These are phyloP conservation scores for Penicillium hordei DNA, from an alignment of 2,329 filamentous ascomycete genomes.

Conservation along the genomic window DNA sequence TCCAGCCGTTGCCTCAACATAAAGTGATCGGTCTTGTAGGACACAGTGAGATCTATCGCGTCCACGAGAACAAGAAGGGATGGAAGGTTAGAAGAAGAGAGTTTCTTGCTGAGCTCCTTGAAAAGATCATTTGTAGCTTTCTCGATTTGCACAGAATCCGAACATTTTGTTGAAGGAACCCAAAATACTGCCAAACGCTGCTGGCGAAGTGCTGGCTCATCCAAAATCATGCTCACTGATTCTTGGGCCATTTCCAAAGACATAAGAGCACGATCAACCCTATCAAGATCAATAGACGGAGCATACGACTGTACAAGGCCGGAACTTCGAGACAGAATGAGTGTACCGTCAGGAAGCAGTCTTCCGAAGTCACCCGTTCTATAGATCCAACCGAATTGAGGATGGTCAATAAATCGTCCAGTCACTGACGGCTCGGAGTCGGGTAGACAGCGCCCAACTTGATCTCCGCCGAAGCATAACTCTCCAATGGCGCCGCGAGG, in stretches of 20 bases:
- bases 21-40: conserved; percentile 70
- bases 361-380: conserved; percentile 79
- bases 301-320: conserved; percentile 81
- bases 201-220: conserved; percentile 37
- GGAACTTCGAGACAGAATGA: conserved; percentile 71
- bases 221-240: conserved; percentile 63
- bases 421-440: conserved; percentile 52
- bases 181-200: conserved; percentile 70
- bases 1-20: conserved; percentile 53
- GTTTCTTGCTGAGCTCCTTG: conserved; percentile 51
- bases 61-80: conserved; percentile 69
- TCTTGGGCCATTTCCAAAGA: conserved; percentile 55
- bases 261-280: conserved; percentile 67
- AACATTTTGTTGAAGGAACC: conserved; percentile 46
- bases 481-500: conserved; percentile 76
- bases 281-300: conserved; percentile 74
- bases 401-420: conserved; percentile 68
- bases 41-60: conserved; percentile 67
- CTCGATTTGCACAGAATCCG: conserved; percentile 4
- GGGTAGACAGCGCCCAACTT: conserved; percentile 52
- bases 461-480: conserved; percentile 81
- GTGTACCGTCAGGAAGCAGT: conserved; percentile 72
- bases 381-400: conserved; percentile 70
- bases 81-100: conserved; percentile 80
- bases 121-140: conserved; percentile 51